A percentile compares a stretch with the other conserved stretches of the same genome.
phyloP scores from a whole-genome alignment of 208 protist species.

The Acanthamoeba triangularis region DNA sequence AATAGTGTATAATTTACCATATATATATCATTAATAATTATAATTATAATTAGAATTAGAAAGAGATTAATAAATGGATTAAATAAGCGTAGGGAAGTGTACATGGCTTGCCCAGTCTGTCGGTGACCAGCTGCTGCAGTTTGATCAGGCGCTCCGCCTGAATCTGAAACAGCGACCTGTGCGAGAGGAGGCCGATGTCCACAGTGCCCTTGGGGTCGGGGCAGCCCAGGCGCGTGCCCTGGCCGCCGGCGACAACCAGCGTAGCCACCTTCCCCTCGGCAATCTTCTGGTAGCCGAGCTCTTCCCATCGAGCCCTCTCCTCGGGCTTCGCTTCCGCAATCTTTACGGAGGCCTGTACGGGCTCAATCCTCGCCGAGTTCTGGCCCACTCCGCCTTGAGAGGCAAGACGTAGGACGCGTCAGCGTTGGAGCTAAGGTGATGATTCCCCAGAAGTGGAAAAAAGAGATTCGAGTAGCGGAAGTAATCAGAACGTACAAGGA shows the following conservation, averaged over 20 bases:
- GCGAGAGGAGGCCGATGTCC: constrained; percentile 93
- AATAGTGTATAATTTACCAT: neutral
- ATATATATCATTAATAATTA: neutral
- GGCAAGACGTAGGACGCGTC: neutral
- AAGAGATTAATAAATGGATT: neutral
- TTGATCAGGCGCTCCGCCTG: constrained; percentile 96
- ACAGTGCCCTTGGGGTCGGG: constrained; percentile 97
- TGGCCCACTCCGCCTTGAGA: constrained; percentile 33
- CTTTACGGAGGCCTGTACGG: constrained; percentile 69
- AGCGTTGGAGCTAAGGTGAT: neutral
- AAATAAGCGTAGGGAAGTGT: neutral
- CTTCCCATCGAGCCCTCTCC: constrained; percentile 69
- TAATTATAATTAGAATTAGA: neutral
- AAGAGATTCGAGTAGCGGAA: neutral
- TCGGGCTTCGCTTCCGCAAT: neutral
- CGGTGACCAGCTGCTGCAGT: constrained; percentile 92
- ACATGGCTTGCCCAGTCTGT: constrained; percentile 5
- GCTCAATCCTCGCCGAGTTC: constrained; percentile 68
- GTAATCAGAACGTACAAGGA: constrained; percentile 29
- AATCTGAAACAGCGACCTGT: constrained; percentile 98
- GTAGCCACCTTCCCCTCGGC: constrained; percentile 93
- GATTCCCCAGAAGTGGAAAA: neutral
- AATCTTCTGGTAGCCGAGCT: constrained; percentile 87
- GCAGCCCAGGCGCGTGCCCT: constrained; percentile 98
- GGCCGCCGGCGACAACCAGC: constrained; percentile 98